These are phyloP conservation scores for Kluyveromyces lactis DNA, from an alignment of 805 yeast species.

Conservation along the genomic window DNA sequence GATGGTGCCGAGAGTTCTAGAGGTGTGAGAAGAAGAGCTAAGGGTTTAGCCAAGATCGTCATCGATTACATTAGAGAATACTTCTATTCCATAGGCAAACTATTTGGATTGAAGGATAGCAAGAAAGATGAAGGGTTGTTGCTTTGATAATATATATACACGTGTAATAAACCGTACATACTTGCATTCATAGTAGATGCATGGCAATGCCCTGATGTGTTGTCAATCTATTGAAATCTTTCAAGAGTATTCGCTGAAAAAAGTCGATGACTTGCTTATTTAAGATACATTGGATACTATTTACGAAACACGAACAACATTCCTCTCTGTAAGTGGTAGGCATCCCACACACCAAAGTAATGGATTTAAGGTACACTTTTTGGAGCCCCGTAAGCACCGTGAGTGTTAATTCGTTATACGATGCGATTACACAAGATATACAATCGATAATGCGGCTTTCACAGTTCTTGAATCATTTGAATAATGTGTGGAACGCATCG, in stretches of 20 bases:
- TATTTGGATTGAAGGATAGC: conserved; percentile 39
- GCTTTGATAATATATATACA: background rate
- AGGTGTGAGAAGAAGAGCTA: conserved; percentile 35
- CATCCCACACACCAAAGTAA: too few relatives aligned
- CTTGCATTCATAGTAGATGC: too few relatives aligned
- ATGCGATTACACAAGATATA: conserved; percentile 14
- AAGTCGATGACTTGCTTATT: too few relatives aligned
- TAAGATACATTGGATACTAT: too few relatives aligned
- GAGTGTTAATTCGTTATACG: conserved; percentile 21
- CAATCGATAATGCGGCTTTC: conserved; percentile 10
- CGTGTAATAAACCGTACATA: too few relatives aligned
- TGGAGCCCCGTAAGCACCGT: conserved; percentile 29
- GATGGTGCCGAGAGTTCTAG: conserved; percentile 18
- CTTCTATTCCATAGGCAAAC: conserved; percentile 36
- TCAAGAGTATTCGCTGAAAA: too few relatives aligned
- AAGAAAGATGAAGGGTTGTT: conserved; percentile 2
- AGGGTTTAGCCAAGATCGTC: conserved; percentile 61
- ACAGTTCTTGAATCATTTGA: conserved; percentile 14
- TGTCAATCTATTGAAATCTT: background rate
- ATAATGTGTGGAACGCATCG: conserved; percentile 11
- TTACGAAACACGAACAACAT: too few relatives aligned
- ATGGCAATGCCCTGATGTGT: too few relatives aligned
- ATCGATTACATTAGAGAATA: conserved; percentile 45
- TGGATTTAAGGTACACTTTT: conserved; percentile 9
- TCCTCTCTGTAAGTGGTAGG: too few relatives aligned